Percentiles rank a stretch among this genome's conserved stretches.
Evolutionary conservation across 257 asterid genomes (phyloP).

Genomic region (Mentha longifolia): DNA sequence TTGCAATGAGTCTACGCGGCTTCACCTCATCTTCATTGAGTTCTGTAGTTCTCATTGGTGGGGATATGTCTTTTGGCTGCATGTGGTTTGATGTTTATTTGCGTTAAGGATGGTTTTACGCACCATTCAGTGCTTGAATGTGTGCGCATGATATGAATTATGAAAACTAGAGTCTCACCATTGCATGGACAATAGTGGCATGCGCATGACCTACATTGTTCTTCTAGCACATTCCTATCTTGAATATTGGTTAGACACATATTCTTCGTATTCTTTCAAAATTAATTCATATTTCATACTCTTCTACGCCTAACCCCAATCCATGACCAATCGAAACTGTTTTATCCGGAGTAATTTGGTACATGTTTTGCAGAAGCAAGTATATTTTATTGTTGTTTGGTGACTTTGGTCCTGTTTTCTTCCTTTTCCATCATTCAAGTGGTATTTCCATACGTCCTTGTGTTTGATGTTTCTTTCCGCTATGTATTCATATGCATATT

Average conservation of each 20-base stretch:
- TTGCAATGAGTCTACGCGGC: not conserved
- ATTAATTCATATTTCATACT: not conserved
- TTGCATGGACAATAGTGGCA: not conserved
- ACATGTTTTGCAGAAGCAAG: not conserved
- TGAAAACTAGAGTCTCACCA: conserved; percentile 1
- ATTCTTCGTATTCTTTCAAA: not conserved
- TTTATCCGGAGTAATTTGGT: conserved; percentile 9
- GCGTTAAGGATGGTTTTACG: not conserved
- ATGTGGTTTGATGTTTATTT: conserved; percentile 13
- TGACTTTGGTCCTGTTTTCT: not conserved
- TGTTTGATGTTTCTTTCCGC: conserved; percentile 4
- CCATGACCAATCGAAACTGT: not conserved
- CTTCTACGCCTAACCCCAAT: not conserved
- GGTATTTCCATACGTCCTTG: not conserved
- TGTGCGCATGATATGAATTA: not conserved
- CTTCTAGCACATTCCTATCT: conserved; percentile 9
- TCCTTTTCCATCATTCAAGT: not conserved
- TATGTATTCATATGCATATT: conserved; percentile 10
- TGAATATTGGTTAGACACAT: not conserved
- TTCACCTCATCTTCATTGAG: not conserved
- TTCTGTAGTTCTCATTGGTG: not conserved
- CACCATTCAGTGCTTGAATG: not conserved
- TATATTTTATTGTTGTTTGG: not conserved
- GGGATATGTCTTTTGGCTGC: not conserved
- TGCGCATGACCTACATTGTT: not conserved